Evolutionary conservation across 2,329 filamentous ascomycete genomes (phyloP).

Genomic region (Penicillium sp.): DNA sequence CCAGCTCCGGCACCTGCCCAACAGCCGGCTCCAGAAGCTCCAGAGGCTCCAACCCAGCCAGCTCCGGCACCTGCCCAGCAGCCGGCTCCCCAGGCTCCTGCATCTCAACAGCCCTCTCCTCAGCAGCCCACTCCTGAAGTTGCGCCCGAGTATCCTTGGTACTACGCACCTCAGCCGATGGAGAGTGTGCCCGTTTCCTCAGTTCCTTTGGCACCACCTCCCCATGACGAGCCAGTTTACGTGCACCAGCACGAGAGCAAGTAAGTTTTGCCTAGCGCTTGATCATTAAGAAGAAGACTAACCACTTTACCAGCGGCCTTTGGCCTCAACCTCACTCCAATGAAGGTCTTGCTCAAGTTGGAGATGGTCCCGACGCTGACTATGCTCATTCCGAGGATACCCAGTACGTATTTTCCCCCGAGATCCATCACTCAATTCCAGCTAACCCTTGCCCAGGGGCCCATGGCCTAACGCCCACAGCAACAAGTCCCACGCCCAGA

Average conservation of each 20-base stretch:
- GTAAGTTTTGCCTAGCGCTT: background rate
- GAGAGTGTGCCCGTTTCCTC: background rate
- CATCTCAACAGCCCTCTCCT: background rate
- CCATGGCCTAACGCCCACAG: conserved; percentile 15
- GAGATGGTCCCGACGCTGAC: conserved; percentile 11
- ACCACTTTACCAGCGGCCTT: background rate
- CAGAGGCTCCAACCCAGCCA: background rate
- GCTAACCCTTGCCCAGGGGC: background rate
- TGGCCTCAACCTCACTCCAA: conserved; percentile 17
- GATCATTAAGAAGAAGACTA: background rate
- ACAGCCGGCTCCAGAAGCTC: background rate
- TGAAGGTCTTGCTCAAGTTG: conserved; percentile 12
- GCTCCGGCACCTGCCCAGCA: background rate
- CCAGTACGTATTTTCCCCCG: background rate
- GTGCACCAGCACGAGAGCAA: conserved; percentile 9
- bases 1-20: background rate
- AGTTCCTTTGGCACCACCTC: background rate
- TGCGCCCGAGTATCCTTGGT: background rate
- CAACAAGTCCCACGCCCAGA: conserved; percentile 14
- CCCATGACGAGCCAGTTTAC: conserved; percentile 12
- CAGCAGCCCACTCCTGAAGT: background rate
- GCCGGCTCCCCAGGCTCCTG: background rate
- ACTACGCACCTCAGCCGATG: background rate
- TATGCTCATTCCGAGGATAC: conserved; percentile 4
- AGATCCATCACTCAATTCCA: background rate